These are phyloP conservation scores for Jatropha curcas DNA, from an alignment of 345 rosid species.

Conservation along the genomic window DNA sequence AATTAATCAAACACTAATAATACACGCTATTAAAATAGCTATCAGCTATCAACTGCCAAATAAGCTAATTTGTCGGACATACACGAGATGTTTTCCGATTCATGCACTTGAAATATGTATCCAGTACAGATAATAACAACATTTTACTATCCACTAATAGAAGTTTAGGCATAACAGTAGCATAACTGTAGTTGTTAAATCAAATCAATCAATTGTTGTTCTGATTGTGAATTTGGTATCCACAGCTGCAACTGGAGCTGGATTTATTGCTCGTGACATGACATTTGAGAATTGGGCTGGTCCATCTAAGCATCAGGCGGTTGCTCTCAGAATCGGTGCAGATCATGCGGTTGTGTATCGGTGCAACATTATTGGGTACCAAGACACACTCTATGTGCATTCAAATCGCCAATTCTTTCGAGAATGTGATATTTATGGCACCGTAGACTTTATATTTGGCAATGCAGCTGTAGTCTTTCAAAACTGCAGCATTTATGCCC, in stretches of 20 bases:
- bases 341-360: slow-evolving; percentile 88
- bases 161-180: too few relatives aligned
- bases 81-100: too few relatives aligned
- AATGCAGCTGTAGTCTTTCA: slow-evolving; percentile 94
- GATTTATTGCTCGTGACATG: slow-evolving; percentile 90
- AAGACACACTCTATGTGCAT: slow-evolving; percentile 91
- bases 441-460: slow-evolving; percentile 91
- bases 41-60: too few relatives aligned
- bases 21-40: too few relatives aligned
- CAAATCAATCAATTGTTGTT: too few relatives aligned
- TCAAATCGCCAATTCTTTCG: slow-evolving; percentile 94
- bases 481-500: slow-evolving; percentile 76
- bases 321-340: slow-evolving; percentile 90
- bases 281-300: slow-evolving; percentile 91
- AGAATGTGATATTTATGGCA: slow-evolving; percentile 83
- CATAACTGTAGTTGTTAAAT: neutral
- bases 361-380: slow-evolving; percentile 82
- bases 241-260: slow-evolving; percentile 89
- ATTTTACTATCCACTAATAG: too few relatives aligned
- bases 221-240: too few relatives aligned
- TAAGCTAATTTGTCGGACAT: too few relatives aligned
- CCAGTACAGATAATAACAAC: too few relatives aligned
- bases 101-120: too few relatives aligned
- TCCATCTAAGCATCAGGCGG: slow-evolving; percentile 91
- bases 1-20: too few relatives aligned